These are phyloP conservation scores for Primulina huaijiensis DNA, from an alignment of 257 asterid species.

Conservation along the genomic window DNA sequence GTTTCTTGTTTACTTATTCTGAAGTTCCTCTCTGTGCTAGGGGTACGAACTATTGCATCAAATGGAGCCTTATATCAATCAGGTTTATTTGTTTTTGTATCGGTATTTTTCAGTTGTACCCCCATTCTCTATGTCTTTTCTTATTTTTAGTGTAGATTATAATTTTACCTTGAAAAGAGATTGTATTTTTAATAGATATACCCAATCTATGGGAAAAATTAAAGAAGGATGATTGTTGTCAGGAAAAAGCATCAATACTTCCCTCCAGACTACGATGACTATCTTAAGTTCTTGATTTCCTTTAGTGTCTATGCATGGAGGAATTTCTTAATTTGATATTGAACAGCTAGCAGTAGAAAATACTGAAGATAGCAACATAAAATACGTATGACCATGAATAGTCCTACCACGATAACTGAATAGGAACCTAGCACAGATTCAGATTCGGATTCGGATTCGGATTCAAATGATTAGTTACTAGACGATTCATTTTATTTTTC, in stretches of 20 bases:
- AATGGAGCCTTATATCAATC: constrained; percentile 92
- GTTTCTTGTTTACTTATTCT: constrained; percentile 27
- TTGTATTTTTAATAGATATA: neutral
- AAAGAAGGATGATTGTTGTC: neutral
- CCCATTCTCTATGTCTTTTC: neutral
- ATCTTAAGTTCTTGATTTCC: neutral
- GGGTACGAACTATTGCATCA: constrained; percentile 88
- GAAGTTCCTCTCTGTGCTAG: constrained; percentile 42
- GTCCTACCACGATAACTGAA: neutral
- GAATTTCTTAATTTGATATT: neutral
- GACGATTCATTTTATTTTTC: neutral
- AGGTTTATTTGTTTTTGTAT: constrained; percentile 42
- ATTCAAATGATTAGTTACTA: neutral
- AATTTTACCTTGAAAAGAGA: neutral
- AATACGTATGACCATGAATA: neutral
- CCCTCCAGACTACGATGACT: neutral
- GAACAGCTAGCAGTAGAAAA: neutral
- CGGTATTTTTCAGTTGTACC: neutral
- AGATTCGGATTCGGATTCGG: no score
- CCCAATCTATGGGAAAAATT: neutral
- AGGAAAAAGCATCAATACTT: neutral
- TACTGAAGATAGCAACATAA: neutral
- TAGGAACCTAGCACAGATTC: neutral
- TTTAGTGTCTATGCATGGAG: neutral
- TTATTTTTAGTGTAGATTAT: constrained; percentile 3